A percentile compares a stretch with the other conserved stretches of the same genome.
Evolutionary conservation across 352 stramenopile genomes (phyloP).

Genomic region (Globisporangium spinosum): DNA sequence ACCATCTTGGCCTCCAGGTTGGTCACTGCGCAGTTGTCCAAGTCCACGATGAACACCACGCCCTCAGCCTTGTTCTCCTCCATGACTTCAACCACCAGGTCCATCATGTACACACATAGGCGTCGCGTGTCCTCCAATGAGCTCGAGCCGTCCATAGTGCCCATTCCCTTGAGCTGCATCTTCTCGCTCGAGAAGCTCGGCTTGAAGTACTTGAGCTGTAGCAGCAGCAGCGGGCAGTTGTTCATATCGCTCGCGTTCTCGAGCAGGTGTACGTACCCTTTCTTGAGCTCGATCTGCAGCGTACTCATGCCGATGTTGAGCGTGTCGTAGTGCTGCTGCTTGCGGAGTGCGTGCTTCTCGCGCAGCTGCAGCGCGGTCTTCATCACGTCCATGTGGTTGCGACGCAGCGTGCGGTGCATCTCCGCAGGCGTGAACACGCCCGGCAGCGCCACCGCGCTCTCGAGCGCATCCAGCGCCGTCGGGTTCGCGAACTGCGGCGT

Average conservation of each 20-base stretch:
- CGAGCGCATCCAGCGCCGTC: conserved; percentile 57
- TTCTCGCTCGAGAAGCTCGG: conserved; percentile 55
- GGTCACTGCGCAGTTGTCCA: conserved; percentile 40
- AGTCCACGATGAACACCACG: conserved; percentile 65
- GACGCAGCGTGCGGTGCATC: conserved; percentile 54
- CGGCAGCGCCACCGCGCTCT: conserved; percentile 61
- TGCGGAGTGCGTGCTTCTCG: conserved; percentile 57
- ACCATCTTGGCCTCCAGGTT: conserved; percentile 65
- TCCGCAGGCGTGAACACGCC: conserved; percentile 50
- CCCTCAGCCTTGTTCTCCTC: conserved; percentile 60
- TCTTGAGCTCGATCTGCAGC: conserved; percentile 65
- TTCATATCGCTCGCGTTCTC: conserved; percentile 46
- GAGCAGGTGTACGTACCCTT: conserved; percentile 72
- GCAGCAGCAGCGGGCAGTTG: conserved; percentile 52
- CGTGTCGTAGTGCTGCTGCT: conserved; percentile 41
- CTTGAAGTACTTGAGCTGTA: conserved; percentile 63
- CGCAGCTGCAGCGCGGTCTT: conserved; percentile 61
- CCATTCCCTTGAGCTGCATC: conserved; percentile 51
- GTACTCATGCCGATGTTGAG: conserved; percentile 59
- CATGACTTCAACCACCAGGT: conserved; percentile 68
- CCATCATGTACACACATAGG: conserved; percentile 74
- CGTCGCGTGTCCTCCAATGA: conserved; percentile 63
- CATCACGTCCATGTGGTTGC: conserved; percentile 67
- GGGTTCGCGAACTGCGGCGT: conserved; percentile 27
- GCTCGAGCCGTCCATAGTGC: conserved; percentile 52